These are phyloP conservation scores for Hymenoscyphus fructigenus DNA, from an alignment of 2,329 filamentous ascomycete species.

Conservation along the genomic window DNA sequence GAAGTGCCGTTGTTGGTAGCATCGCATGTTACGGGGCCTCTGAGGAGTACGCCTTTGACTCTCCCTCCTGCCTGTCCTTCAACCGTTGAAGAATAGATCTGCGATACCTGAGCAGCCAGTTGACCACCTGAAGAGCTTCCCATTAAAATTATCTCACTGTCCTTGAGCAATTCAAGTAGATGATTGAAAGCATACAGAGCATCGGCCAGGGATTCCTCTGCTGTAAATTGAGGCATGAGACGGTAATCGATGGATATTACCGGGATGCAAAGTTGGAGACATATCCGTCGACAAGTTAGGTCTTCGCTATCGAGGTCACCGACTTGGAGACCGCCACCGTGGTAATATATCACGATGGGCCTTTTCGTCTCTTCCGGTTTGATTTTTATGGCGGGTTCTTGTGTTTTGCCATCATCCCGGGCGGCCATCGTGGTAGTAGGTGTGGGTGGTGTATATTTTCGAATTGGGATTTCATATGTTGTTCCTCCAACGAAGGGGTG, in stretches of 20 bases:
- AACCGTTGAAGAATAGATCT: conserved; percentile 26
- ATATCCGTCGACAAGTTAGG: conserved; percentile 45
- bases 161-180: conserved; percentile 18
- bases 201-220: conserved; percentile 44
- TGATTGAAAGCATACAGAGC: conserved; percentile 40
- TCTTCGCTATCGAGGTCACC: conserved; percentile 52
- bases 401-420: neutral
- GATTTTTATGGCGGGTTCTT: neutral
- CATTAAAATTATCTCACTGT: conserved; percentile 36
- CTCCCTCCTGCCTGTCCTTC: conserved; percentile 22
- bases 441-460: conserved; percentile 19
- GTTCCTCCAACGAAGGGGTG: neutral
- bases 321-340: conserved; percentile 48
- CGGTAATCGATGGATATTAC: conserved; percentile 50
- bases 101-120: conserved; percentile 46
- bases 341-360: conserved; percentile 45
- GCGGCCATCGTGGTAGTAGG: neutral
- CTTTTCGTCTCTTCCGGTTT: conserved; percentile 15
- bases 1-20: conserved; percentile 34
- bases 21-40: conserved; percentile 50
- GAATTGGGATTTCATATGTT: conserved; percentile 20
- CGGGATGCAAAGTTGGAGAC: conserved; percentile 34
- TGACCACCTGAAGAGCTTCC: conserved; percentile 51
- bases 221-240: conserved; percentile 43
- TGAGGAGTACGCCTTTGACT: conserved; percentile 45